Evolutionary conservation across 106 monocot species (phyloP), one percentile per base, ranked within the genome.

Genomic region (Dendrobium huoshanense): DNA sequence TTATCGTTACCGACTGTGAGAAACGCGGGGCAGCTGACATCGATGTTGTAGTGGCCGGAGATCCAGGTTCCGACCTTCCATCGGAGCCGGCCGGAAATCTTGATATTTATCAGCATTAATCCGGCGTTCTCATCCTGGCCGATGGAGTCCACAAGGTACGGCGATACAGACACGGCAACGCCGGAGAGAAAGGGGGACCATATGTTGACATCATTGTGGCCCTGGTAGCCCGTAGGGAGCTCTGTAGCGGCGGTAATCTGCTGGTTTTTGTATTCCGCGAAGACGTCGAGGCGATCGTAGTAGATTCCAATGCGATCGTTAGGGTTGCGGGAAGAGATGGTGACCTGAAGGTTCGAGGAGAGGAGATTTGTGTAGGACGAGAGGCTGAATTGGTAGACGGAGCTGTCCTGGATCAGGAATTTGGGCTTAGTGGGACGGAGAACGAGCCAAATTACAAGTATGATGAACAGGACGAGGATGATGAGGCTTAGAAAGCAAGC

Each of bases 361-460:
- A 84, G 76, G 81, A 85, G 73, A 20, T 77, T 74, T n/a, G 80
- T 49, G 65, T 56, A n/a, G 80, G 68, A 56, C 73, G 68, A 77
- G 79, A 86, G 79, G 51, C 84, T 81, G 81, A 91, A 87, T 20
- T 20, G 20, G 79, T 33, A 24, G 67, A 94, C 67, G 45, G 87
- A 19, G 54, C 81, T 80, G 75, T 87, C 87, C 48, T 83, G 85
- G 55, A 94, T 80, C 79, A 79, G 80, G 86, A 93, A 90, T 11
- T 72, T 80, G 61, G 92, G 92, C 61, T 87, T 86, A 7, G 79
- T 77, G 19, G 92, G 92, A n/a, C 92, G 92, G 79, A 93, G 92
- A 33, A 79, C 76, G 9, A 93, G 90, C 86, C 86, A 93, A 67
- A 90, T n/a, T 44, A 93, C 77, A 49, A 93, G 83, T 51, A 88